phyloP scores from a whole-genome alignment of 768 basidiomycete genomes.

The Pulveroboletus sp. region DNA sequence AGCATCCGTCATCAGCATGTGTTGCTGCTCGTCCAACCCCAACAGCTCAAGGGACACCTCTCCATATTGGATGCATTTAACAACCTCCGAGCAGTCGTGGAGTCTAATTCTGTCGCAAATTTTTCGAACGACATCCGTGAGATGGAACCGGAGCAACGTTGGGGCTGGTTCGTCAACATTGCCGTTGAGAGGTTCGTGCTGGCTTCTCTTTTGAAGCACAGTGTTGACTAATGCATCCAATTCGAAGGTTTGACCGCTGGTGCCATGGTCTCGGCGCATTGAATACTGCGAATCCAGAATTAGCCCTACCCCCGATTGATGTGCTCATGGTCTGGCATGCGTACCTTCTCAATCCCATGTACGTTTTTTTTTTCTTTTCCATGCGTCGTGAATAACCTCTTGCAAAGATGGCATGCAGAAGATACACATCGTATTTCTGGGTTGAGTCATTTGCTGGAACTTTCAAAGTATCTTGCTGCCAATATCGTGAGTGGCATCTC shows the following conservation, averaged over 20 bases:
- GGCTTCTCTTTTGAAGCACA: not conserved
- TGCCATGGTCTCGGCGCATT: conserved; percentile 9
- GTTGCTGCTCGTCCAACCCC: conserved; percentile 15
- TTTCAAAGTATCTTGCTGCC: conserved; percentile 7
- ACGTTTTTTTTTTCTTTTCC: not conserved
- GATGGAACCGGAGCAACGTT: conserved; percentile 28
- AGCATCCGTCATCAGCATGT: conserved; percentile 5
- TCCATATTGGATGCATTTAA: conserved; percentile 27
- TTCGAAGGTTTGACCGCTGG: conserved; percentile 35
- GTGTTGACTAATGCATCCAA: not conserved
- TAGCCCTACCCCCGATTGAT: conserved; percentile 32
- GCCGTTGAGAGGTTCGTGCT: conserved; percentile 33
- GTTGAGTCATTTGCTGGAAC: not conserved
- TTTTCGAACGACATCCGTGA: conserved; percentile 8
- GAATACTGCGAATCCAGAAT: not conserved
- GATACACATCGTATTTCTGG: conserved; percentile 4
- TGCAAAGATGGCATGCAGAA: conserved; percentile 25
- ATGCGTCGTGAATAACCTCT: not conserved
- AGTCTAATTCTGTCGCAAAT: conserved; percentile 7
- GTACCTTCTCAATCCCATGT: conserved; percentile 38
- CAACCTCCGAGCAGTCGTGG: conserved; percentile 18
- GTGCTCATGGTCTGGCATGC: conserved; percentile 40
- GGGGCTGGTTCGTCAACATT: conserved; percentile 37
- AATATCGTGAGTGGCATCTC: conserved; percentile 8
- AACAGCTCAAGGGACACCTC: conserved; percentile 31